phyloP scores from a whole-genome alignment of 1,139 yeast genomes.

The Yamadazyma diddensiae region DNA sequence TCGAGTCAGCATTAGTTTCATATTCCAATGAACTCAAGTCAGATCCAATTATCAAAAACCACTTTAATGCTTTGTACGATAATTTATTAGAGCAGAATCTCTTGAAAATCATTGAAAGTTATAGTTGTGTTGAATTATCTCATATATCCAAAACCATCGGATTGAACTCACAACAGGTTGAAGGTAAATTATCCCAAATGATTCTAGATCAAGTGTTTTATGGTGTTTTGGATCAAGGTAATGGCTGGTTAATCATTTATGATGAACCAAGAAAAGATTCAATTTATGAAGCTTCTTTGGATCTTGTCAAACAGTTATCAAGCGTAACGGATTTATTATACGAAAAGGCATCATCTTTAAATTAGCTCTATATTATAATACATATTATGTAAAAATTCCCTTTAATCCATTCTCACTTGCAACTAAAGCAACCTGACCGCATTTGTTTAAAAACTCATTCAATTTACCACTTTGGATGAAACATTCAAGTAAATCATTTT shows the following conservation, averaged over 20 bases:
- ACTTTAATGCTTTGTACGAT: slow-evolving; percentile 90
- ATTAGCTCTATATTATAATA: slow-evolving; percentile 24
- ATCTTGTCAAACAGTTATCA: slow-evolving; percentile 82
- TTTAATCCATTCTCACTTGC: slow-evolving; percentile 36
- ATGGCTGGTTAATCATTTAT: slow-evolving; percentile 93
- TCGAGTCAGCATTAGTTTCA: slow-evolving; percentile 72
- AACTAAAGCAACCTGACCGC: slow-evolving; percentile 56
- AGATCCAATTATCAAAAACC: slow-evolving; percentile 87
- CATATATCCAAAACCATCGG: slow-evolving; percentile 90
- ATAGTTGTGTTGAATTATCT: slow-evolving; percentile 87
- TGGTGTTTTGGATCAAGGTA: slow-evolving; percentile 97
- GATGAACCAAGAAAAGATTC: slow-evolving; percentile 89
- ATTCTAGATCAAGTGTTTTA: slow-evolving; percentile 89
- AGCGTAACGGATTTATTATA: slow-evolving; percentile 86
- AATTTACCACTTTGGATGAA: slow-evolving; percentile 62
- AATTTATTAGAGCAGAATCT: slow-evolving; percentile 89
- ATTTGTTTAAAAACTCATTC: slow-evolving; percentile 55
- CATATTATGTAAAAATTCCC: slow-evolving; percentile 3
- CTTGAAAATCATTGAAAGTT: slow-evolving; percentile 93
- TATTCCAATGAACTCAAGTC: slow-evolving; percentile 76
- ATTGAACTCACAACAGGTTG: slow-evolving; percentile 83
- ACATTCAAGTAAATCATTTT: slow-evolving; percentile 44
- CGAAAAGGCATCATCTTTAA: slow-evolving; percentile 85
- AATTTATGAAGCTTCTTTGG: slow-evolving; percentile 84
- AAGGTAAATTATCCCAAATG: slow-evolving; percentile 94